phyloP scores from a whole-genome alignment of 2,329 filamentous ascomycete species.

The Nakataea oryzae region DNA sequence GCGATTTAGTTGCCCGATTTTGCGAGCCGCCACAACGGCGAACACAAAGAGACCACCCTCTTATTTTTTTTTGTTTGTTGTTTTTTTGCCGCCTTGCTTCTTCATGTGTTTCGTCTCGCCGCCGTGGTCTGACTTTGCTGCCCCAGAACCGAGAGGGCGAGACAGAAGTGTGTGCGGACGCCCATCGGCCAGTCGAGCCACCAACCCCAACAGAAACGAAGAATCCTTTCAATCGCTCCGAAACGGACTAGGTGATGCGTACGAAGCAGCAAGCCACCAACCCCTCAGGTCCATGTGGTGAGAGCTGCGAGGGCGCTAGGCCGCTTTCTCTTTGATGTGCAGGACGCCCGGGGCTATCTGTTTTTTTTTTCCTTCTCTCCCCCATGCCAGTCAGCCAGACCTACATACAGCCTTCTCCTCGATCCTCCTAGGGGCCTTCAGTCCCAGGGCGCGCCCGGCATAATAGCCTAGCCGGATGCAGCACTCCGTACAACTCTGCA shows the following conservation, averaged over 20 bases:
- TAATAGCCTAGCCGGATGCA: background rate
- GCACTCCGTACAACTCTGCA: background rate
- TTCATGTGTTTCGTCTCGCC: background rate
- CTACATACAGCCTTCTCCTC: background rate
- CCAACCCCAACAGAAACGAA: background rate
- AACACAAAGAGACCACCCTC: too few species aligned
- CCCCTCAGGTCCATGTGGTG: background rate
- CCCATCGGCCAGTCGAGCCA: background rate
- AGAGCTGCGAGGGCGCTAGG: background rate
- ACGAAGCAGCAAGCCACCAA: background rate
- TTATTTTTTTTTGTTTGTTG: background rate
- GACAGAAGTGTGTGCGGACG: background rate
- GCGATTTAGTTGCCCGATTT: background rate
- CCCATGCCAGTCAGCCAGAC: background rate
- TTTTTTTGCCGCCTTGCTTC: background rate
- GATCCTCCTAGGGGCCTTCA: background rate
- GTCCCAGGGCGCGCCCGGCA: background rate
- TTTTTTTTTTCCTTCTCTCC: background rate
- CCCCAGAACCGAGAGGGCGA: too few species aligned
- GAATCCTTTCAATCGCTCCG: background rate
- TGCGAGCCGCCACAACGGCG: background rate
- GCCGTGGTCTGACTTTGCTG: background rate
- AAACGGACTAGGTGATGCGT: background rate
- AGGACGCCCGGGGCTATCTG: background rate
- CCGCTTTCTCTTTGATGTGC: background rate